These are phyloP conservation scores for Arthrobotrys sphaeroides DNA, from an alignment of 2,329 filamentous ascomycete genomes.

Conservation along the genomic window DNA sequence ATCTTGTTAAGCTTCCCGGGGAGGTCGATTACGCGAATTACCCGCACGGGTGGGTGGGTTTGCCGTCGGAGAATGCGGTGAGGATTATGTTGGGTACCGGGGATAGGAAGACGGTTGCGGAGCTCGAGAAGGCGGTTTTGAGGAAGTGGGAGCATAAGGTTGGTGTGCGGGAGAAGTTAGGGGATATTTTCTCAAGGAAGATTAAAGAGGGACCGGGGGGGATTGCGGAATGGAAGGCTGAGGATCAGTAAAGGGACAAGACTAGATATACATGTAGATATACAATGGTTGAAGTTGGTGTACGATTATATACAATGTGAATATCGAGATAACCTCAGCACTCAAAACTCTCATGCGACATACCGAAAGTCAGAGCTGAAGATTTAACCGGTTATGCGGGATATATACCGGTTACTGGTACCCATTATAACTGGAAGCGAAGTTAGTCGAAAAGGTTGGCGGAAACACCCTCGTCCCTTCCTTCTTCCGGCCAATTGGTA, in stretches of 20 bases:
- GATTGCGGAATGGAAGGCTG: constrained; percentile 53
- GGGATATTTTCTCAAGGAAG: constrained; percentile 67
- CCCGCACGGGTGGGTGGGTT: constrained; percentile 74
- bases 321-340: too few relatives aligned
- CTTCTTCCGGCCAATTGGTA: too few relatives aligned
- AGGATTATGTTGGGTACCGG: constrained; percentile 19
- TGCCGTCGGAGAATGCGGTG: constrained; percentile 72
- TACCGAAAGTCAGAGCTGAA: too few relatives aligned
- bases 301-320: constrained; percentile 6
- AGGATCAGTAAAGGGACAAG: not conserved
- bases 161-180: constrained; percentile 63
- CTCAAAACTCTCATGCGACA: too few relatives aligned
- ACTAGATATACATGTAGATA: not conserved
- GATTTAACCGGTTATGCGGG: too few relatives aligned
- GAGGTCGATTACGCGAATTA: constrained; percentile 73
- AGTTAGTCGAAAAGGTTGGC: too few relatives aligned
- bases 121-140: constrained; percentile 17
- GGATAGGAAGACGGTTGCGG: constrained; percentile 28
- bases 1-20: constrained; percentile 71
- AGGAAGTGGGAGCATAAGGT: constrained; percentile 47
- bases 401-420: too few relatives aligned
- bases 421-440: too few relatives aligned
- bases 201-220: constrained; percentile 70
- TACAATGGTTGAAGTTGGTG: not conserved
- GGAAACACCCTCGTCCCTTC: too few relatives aligned